Base-by-base conservation (phyloP, 345 rosid species). In the Gossypium longicalyx region DNA sequence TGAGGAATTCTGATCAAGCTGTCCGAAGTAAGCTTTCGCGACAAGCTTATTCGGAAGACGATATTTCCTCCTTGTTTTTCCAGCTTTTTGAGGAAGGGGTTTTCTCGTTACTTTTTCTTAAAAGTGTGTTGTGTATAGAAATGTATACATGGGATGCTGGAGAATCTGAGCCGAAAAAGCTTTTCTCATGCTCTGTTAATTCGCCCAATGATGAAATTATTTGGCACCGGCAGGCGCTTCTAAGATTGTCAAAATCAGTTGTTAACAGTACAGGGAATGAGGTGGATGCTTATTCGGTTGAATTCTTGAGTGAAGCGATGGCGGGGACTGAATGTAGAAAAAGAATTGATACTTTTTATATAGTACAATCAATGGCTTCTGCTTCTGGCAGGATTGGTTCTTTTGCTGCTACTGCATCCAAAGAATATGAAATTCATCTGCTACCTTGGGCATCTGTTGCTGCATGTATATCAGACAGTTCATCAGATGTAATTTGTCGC, bases 391-490 rank as follows among this genome's bases (percentile, higher is more conserved):
- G 91, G 78, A 87, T 92, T 82, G 91, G 83, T 82, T 81, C 88
- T 64, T 90, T 91, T 82, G 91, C 98, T 43, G 89, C 90, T 74
- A 83, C 91, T 79, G 98, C 91, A 53, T 89, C 92, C 78, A 88
- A 86, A 85, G 98, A 94, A 70, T 92, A 92, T 83, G 98, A 92
- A 82, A 88, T 94, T 73, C 94, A 94, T 70, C 82, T 94, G 72
- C 83, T 90, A 74, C 98, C 98, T 27, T 94, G 98, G 98, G 98
- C 90, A 61, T 90, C 98, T 15, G 87, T 90, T 79, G 98, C 98
- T 48, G 98, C 98, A 27, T 92, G 98, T 82, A 67, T 90, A 77
- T 87, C 98, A 22, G 86, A 86, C 72, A 84, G 77, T 81, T 76
- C 84, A 75, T 78, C 90, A 43, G 82, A 86, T 84, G 98, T 93